Percentiles rank a stretch among this genome's conserved stretches.
phyloP scores from a whole-genome alignment of 805 yeast species.

The Candida ficus region DNA sequence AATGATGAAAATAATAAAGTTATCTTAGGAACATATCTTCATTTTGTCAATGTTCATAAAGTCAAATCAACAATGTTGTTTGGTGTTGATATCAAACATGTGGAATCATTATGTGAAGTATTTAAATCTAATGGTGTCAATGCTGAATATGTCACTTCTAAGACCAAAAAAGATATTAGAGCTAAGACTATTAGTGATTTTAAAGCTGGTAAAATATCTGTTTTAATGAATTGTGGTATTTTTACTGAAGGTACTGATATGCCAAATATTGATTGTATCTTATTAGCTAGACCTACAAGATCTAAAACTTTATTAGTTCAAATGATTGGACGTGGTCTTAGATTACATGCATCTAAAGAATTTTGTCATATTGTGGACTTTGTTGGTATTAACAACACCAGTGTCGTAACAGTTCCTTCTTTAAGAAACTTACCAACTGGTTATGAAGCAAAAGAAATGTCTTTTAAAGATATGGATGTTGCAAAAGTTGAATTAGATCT shows the following conservation, averaged over 20 bases:
- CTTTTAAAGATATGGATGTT: conserved; percentile 29
- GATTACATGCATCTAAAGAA: conserved; percentile 56
- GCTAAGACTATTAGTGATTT: conserved; percentile 51
- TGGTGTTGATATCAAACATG: conserved; percentile 71
- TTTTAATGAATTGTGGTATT: conserved; percentile 81
- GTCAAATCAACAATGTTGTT: conserved; percentile 68
- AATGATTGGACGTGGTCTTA: conserved; percentile 87
- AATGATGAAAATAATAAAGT: conserved; percentile 48
- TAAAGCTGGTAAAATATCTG: conserved; percentile 55
- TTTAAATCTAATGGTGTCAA: conserved; percentile 58
- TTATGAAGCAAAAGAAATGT: conserved; percentile 25
- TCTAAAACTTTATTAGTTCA: conserved; percentile 70
- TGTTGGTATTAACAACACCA: conserved; percentile 54
- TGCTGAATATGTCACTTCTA: conserved; percentile 69
- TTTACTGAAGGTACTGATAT: conserved; percentile 95
- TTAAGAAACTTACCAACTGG: conserved; percentile 32
- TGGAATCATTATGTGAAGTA: conserved; percentile 43
- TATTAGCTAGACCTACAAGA: conserved; percentile 75
- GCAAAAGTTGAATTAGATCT: conserved; percentile 19
- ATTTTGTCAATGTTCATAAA: conserved; percentile 31
- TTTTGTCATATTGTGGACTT: conserved; percentile 75
- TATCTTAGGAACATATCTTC: conserved; percentile 48
- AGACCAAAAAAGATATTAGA: conserved; percentile 50
- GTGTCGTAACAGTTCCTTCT: conserved; percentile 52
- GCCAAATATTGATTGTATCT: conserved; percentile 78